These are phyloP conservation scores for Trifolium subterraneum DNA, from an alignment of 306 rosid species.

Conservation along the genomic window DNA sequence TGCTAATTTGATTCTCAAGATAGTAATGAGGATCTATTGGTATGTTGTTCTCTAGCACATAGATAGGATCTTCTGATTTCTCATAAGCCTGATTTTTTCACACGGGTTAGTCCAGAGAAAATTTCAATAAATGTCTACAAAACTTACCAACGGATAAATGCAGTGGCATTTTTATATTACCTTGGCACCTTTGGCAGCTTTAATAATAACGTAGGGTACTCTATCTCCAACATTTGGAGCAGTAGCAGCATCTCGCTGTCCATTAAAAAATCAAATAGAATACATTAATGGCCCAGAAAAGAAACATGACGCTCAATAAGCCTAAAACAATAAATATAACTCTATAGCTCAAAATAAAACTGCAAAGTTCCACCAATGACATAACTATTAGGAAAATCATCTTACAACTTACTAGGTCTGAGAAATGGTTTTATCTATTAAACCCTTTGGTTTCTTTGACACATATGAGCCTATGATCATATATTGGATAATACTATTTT, in stretches of 20 bases:
- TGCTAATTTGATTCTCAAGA: constrained; percentile 96
- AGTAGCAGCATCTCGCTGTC: constrained; percentile 95
- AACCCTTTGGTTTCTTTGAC: not conserved
- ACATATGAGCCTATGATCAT: constrained; percentile 20
- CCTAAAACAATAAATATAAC: constrained; percentile 23
- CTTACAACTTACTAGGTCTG: not conserved
- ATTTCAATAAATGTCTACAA: constrained; percentile 27
- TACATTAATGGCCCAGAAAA: constrained; percentile 18
- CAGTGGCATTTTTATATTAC: constrained; percentile 43
- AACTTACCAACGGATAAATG: not conserved
- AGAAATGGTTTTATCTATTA: not conserved
- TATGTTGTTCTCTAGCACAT: constrained; percentile 90
- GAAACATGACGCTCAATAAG: constrained; percentile 18
- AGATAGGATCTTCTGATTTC: constrained; percentile 96
- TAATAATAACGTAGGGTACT: constrained; percentile 91
- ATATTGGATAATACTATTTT: not conserved
- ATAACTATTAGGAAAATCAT: constrained; percentile 1
- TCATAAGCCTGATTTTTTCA: constrained; percentile 77
- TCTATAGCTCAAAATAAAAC: constrained; percentile 7
- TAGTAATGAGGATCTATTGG: constrained; percentile 98
- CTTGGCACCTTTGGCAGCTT: constrained; percentile 98
- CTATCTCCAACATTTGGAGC: constrained; percentile 99
- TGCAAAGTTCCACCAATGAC: constrained; percentile 30
- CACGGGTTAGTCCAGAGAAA: constrained; percentile 38
- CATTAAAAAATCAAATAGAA: constrained; percentile 39